Evolutionary conservation across 345 rosid species (phyloP).

Genomic region (Clausena lansium): DNA sequence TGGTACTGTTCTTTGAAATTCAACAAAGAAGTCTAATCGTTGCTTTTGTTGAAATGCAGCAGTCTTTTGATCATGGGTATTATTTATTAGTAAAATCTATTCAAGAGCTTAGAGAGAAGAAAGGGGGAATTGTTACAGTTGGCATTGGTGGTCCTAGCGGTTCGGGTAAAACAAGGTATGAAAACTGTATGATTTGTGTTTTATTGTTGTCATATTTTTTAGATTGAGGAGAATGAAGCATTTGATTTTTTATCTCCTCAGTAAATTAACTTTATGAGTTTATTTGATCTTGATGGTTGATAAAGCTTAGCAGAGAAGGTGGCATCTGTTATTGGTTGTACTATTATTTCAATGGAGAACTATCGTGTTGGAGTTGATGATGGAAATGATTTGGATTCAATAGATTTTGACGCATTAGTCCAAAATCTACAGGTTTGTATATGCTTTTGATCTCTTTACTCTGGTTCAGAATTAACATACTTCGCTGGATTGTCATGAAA

Average conservation of each 20-base stretch:
- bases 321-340: conserved; percentile 92
- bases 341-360: conserved; percentile 96
- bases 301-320: conserved; percentile 98
- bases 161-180: conserved; percentile 92
- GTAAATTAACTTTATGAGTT: conserved; percentile 17
- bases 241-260: background rate
- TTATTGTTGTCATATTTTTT: background rate
- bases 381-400: conserved; percentile 78
- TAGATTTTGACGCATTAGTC: conserved; percentile 83
- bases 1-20: background rate
- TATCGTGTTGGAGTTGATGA: conserved; percentile 80
- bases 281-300: conserved; percentile 33
- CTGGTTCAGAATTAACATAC: background rate
- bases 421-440: conserved; percentile 76
- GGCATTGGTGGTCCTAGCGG: conserved; percentile 99
- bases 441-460: conserved; percentile 1
- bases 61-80: conserved; percentile 94
- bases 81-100: conserved; percentile 85
- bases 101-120: conserved; percentile 95
- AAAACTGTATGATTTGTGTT: conserved; percentile 6
- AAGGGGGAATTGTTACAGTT: conserved; percentile 82
- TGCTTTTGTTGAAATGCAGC: conserved; percentile 27
- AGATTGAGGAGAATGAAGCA: background rate
- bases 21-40: conserved; percentile 5
- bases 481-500: conserved; percentile 7